Conservation (phyloP, 345 rosid species). For the Turnera subulata region DNA sequence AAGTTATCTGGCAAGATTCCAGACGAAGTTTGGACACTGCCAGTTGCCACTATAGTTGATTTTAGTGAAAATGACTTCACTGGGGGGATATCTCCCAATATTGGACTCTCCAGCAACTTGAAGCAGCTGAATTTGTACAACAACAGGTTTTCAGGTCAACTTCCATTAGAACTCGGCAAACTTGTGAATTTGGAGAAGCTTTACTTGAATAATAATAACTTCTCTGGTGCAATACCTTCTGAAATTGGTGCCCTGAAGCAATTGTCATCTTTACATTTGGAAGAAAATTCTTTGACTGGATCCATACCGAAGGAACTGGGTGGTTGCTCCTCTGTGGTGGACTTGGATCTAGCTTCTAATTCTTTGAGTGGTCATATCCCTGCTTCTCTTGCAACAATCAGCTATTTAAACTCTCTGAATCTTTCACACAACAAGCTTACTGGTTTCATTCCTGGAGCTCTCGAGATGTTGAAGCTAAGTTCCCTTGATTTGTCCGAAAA, state of each 20-base stretch:
- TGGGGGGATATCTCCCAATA: slow-evolving; percentile 49
- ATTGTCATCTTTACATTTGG: slow-evolving; percentile 68
- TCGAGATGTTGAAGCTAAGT: slow-evolving; percentile 64
- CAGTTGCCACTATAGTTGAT: slow-evolving; percentile 55
- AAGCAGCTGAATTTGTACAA: slow-evolving; percentile 51
- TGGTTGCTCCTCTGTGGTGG: slow-evolving; percentile 53
- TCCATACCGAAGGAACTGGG: slow-evolving; percentile 49
- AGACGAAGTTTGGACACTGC: slow-evolving; percentile 64
- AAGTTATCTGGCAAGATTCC: slow-evolving; percentile 54
- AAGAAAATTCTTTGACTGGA: slow-evolving; percentile 59
- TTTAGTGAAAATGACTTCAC: slow-evolving; percentile 60
- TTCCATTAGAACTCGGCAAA: slow-evolving; percentile 62
- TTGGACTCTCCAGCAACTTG: slow-evolving; percentile 44
- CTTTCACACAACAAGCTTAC: slow-evolving; percentile 63
- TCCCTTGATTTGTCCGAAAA: slow-evolving; percentile 71
- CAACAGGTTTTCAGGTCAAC: slow-evolving; percentile 62
- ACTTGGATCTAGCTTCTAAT: slow-evolving; percentile 72
- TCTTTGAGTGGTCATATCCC: slow-evolving; percentile 60
- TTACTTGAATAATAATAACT: slow-evolving; percentile 44
- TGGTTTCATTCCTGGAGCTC: slow-evolving; percentile 51
- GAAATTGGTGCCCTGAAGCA: slow-evolving; percentile 49
- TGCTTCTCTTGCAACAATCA: slow-evolving; percentile 29
- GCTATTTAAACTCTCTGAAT: slow-evolving; percentile 68
- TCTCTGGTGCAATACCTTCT: slow-evolving; percentile 57
- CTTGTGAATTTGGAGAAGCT: slow-evolving; percentile 53